Percentiles rank a stretch among this genome's conserved stretches.
Evolutionary conservation across 345 rosid species (phyloP).

Genomic region (Populus alba): DNA sequence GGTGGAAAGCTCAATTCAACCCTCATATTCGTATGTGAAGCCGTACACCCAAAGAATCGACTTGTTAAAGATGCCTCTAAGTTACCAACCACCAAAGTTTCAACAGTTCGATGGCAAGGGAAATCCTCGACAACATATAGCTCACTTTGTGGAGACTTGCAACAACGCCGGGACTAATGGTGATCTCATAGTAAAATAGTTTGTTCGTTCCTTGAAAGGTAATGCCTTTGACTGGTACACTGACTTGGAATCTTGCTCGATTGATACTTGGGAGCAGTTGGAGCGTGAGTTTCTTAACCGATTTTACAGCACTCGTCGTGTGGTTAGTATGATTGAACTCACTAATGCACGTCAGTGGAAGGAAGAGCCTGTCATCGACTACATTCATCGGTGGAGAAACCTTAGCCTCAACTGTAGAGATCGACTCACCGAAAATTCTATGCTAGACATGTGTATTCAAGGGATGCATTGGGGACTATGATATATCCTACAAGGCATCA

Average conservation of each 20-base stretch:
- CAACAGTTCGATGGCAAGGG: too few species aligned
- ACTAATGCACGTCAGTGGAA: neutral
- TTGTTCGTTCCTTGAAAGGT: too few species aligned
- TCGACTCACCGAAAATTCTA: neutral
- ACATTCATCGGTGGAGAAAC: neutral
- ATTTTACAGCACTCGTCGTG: neutral
- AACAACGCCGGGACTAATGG: too few species aligned
- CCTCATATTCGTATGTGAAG: neutral
- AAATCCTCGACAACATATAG: too few species aligned
- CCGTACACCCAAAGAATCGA: neutral
- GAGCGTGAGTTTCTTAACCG: neutral
- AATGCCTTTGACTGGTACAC: slow-evolving; percentile 6
- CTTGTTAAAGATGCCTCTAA: neutral
- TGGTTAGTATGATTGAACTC: neutral
- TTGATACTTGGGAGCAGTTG: slow-evolving; percentile 1
- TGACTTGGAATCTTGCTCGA: neutral
- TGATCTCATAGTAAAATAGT: too few species aligned
- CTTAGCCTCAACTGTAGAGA: neutral
- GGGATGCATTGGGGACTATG: too few species aligned
- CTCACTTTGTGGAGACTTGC: too few species aligned
- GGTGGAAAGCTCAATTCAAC: neutral
- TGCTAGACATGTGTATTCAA: too few species aligned
- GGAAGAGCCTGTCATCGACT: neutral
- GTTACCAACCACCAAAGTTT: slow-evolving; percentile 6
- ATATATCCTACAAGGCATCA: too few species aligned